Percentiles rank a stretch among this genome's conserved stretches.
These are phyloP conservation scores for Epicoccum sorghinum DNA, from an alignment of 2,329 filamentous ascomycete species.

Conservation along the genomic window DNA sequence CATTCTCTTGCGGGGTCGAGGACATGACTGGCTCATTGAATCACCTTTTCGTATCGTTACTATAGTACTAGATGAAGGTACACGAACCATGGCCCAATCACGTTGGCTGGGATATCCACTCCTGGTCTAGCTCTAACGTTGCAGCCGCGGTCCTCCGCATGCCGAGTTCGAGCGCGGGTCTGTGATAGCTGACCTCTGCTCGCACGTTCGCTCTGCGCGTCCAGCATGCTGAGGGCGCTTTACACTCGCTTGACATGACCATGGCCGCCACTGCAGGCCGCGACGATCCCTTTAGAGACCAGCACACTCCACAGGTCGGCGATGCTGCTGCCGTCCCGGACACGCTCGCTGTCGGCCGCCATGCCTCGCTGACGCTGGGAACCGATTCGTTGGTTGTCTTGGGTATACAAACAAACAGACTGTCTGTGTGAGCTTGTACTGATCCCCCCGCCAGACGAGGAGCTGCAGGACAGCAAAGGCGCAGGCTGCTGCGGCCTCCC, in stretches of 20 bases:
- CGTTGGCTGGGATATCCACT: too few species aligned
- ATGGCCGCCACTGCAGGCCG: slow-evolving; percentile 29
- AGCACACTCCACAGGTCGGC: slow-evolving; percentile 6
- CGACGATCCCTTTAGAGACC: slow-evolving; percentile 42
- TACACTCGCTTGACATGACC: slow-evolving; percentile 21
- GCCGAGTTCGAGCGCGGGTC: background rate
- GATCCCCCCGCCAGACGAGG: slow-evolving; percentile 55
- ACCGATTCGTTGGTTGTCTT: slow-evolving; percentile 66
- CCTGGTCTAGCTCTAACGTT: background rate
- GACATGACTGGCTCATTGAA: background rate
- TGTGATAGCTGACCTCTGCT: slow-evolving; percentile 2
- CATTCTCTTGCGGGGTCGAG: background rate
- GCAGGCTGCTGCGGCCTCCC: slow-evolving; percentile 63
- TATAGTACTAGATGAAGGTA: background rate
- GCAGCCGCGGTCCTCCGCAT: slow-evolving; percentile 3
- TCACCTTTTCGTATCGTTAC: background rate
- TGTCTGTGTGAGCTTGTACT: slow-evolving; percentile 8
- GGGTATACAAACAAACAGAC: slow-evolving; percentile 49
- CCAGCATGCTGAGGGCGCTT: slow-evolving; percentile 15
- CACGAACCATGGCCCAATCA: background rate
- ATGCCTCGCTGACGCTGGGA: slow-evolving; percentile 65
- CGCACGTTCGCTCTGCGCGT: background rate
- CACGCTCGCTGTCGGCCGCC: slow-evolving; percentile 61
- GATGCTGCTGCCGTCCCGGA: slow-evolving; percentile 26
- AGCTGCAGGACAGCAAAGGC: slow-evolving; percentile 55